phyloP scores from a whole-genome alignment of 495 filamentous ascomycete species.

The Schizothecium vesticola region DNA sequence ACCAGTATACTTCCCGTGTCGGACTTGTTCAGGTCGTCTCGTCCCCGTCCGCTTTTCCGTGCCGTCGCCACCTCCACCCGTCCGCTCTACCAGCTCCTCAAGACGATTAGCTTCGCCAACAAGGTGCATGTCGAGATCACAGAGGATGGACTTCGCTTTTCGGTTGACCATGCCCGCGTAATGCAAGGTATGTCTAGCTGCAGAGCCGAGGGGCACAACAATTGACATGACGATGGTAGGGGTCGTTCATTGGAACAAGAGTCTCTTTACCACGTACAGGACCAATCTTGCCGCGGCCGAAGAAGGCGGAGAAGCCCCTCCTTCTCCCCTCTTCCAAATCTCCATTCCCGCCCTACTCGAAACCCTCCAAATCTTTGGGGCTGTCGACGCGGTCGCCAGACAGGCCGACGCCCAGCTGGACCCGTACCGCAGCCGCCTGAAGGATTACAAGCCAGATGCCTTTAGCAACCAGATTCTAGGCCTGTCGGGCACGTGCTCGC shows the following conservation, averaged over 20 bases:
- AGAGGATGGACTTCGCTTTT: slow-evolving; percentile 76
- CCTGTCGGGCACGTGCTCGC: slow-evolving; percentile 72
- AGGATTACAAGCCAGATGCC: slow-evolving; percentile 55
- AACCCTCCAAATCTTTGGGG: slow-evolving; percentile 88
- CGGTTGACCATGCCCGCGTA: slow-evolving; percentile 74
- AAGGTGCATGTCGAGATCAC: slow-evolving; percentile 82
- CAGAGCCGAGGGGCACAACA: not conserved
- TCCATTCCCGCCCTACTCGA: slow-evolving; percentile 84
- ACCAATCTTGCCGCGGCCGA: slow-evolving; percentile 35
- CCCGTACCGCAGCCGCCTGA: slow-evolving; percentile 48
- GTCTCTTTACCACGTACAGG: slow-evolving; percentile 79
- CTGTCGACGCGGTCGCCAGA: slow-evolving; percentile 57
- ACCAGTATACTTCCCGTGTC: slow-evolving; percentile 12
- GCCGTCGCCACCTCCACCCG: slow-evolving; percentile 82
- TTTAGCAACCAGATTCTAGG: slow-evolving; percentile 74
- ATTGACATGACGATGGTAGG: slow-evolving; percentile 40
- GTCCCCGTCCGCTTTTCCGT: slow-evolving; percentile 47
- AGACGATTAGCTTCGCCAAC: slow-evolving; percentile 74
- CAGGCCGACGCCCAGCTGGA: slow-evolving; percentile 50
- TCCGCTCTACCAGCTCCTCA: slow-evolving; percentile 83
- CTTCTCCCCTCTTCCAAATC: slow-evolving; percentile 63
- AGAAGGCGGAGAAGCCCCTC: slow-evolving; percentile 34
- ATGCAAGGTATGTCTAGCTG: slow-evolving; percentile 62
- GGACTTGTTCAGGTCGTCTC: not conserved
- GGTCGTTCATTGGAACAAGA: slow-evolving; percentile 66